A percentile compares a stretch with the other conserved stretches of the same genome.
phyloP scores from a whole-genome alignment of 2,329 filamentous ascomycete genomes.

The Exophiala lecanii-corni region DNA sequence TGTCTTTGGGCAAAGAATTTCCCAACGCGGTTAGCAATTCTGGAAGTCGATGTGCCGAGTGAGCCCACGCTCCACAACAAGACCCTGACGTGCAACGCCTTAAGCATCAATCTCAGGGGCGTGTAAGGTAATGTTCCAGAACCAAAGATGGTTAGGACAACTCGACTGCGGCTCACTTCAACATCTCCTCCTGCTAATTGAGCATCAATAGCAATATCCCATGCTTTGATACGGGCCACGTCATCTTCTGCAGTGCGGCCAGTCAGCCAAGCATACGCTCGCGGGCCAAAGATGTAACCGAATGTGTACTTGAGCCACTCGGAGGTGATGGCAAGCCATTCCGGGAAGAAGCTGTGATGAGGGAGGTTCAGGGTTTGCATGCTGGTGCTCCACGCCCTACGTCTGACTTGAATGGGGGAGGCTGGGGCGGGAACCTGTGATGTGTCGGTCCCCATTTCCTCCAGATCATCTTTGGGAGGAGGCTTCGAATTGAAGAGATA shows the following conservation, averaged over 20 bases:
- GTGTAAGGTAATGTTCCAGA: constrained; percentile 82
- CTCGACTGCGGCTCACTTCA: constrained; percentile 80
- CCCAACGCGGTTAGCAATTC: constrained; percentile 63
- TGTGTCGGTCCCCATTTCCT: constrained; percentile 30
- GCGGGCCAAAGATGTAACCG: constrained; percentile 70
- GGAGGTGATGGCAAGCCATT: constrained; percentile 71
- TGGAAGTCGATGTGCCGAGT: constrained; percentile 59
- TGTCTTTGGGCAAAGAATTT: constrained; percentile 67
- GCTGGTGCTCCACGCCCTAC: constrained; percentile 87
- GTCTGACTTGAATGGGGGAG: constrained; percentile 77
- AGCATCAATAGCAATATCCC: constrained; percentile 88
- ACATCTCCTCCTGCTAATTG: constrained; percentile 86
- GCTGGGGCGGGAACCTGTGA: constrained; percentile 58
- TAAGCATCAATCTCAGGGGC: constrained; percentile 79
- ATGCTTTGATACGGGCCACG: constrained; percentile 79
- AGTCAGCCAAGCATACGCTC: constrained; percentile 72
- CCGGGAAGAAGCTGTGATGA: constrained; percentile 77
- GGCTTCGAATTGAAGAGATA: constrained; percentile 55
- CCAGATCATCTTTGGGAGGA: constrained; percentile 43
- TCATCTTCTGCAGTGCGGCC: constrained; percentile 82
- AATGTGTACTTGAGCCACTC: constrained; percentile 80
- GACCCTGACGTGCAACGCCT: constrained; percentile 85
- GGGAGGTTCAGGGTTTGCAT: constrained; percentile 92
- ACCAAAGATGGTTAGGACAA: constrained; percentile 80
- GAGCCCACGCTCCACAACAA: constrained; percentile 75